A percentile compares a stretch with the other conserved stretches of the same genome.
Evolutionary conservation across 306 rosid species (phyloP).

Genomic region (Begonia masoniana): DNA sequence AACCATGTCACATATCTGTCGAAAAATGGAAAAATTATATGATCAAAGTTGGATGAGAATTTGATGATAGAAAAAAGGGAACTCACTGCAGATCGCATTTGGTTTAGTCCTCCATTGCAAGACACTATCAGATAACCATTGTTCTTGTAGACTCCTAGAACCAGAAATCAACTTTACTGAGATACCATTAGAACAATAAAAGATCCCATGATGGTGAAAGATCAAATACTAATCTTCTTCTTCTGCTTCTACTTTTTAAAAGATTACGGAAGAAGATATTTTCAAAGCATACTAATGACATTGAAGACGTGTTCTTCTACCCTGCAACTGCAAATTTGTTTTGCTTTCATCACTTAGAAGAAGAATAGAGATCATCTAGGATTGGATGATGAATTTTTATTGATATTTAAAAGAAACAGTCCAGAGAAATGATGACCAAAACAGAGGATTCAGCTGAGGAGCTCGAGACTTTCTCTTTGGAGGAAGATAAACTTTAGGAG

Average conservation of each 20-base stretch:
- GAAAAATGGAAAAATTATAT: constrained; percentile 2
- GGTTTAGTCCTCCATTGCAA: constrained; percentile 95
- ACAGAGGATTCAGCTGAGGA: constrained; percentile 6
- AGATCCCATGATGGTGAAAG: neutral
- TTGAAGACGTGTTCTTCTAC: too few species aligned
- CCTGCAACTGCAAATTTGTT: neutral
- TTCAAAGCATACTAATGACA: neutral
- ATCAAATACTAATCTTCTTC: neutral
- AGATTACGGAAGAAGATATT: neutral
- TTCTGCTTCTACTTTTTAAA: too few species aligned
- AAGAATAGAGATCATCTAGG: neutral
- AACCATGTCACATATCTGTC: constrained; percentile 98
- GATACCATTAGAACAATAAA: neutral
- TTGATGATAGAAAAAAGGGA: constrained; percentile 4
- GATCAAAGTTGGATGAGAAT: neutral
- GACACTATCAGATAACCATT: constrained; percentile 95
- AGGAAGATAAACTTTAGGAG: constrained; percentile 38
- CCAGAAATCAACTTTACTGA: constrained; percentile 1
- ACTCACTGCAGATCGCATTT: constrained; percentile 98
- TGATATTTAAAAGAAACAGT: neutral
- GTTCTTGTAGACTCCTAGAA: constrained; percentile 65
- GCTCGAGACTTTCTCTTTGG: constrained; percentile 49
- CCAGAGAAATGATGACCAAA: too few species aligned
- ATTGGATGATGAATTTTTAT: neutral
- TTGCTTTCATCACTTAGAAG: too few species aligned